Base-by-base conservation (phyloP, 208 protist species). In the Leishmania tarentolae region DNA sequence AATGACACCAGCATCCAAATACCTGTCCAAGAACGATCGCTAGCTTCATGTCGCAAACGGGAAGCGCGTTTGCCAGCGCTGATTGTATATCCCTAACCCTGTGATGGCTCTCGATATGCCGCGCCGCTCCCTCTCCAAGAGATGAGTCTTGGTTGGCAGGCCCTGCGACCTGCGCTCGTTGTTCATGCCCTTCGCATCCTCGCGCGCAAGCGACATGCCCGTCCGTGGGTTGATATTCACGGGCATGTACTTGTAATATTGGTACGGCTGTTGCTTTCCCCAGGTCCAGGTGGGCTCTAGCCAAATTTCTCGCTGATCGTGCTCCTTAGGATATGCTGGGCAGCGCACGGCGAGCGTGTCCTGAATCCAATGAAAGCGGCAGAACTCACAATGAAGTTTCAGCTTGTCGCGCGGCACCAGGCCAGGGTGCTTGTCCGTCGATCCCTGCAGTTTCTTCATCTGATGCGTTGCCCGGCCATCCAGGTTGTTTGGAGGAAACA, bases 271-370 rank as follows among this genome's bases (percentile, higher is more conserved):
- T 80, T 97, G 93, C 84, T 91, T 95, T 9, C 91, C 91, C 91
- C 92, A 97, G 83, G 88, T 97, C 92, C 93, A 97, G 71, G 93
- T 95, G 76, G 91, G 90, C 70, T 94, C 84, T 31, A 97, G 83
- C 92, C 93, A 97, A 75, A 94, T 94, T 83, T 97, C 93, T 19
- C 92, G 91, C 78, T 97, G 89, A 66, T 94, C 93, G 86, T 97
- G 93, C 80, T 86, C 86, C 3, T 59, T 74, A 11, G 91, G 91
- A 75, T 95, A 76, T 0, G 93, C 91, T 19, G 91, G 90, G 82
- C 93, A 97, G 53, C 90, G 90, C 71, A 97, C 88, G 59, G 84
- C 86, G 56, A 97, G 91, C 19, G 93, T 93, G 82, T 97, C 93
- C 75, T 95, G 91, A 47, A 95, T 61, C 92, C 93, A 97, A 40